Percentiles rank a stretch among this genome's conserved stretches.
These are phyloP conservation scores for Leccinum subgranulosum DNA, from an alignment of 768 basidiomycete genomes.

Conservation along the genomic window DNA sequence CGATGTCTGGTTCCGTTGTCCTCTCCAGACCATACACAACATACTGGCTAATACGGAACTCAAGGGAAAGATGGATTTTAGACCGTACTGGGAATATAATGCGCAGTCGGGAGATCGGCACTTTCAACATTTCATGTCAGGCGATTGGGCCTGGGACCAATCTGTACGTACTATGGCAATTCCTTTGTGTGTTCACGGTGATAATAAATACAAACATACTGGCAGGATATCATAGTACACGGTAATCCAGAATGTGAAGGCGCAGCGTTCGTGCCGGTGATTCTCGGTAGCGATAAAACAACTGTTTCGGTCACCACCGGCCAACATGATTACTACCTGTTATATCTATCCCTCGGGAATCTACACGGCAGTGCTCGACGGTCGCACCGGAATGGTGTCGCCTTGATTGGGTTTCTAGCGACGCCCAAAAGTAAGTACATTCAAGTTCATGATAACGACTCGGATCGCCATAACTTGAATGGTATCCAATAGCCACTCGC, in stretches of 20 bases:
- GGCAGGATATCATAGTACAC: not conserved
- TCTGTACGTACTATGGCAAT: not conserved
- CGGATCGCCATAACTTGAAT: not conserved
- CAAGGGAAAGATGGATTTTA: not conserved
- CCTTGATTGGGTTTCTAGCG: not conserved
- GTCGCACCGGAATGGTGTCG: not conserved
- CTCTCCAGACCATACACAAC: not conserved
- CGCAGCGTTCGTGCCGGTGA: not conserved
- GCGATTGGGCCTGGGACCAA: not conserved
- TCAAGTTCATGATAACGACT: not conserved
- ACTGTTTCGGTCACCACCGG: not conserved
- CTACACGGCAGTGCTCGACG: not conserved
- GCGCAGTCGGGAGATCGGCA: not conserved
- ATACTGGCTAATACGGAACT: not conserved
- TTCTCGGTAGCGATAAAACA: not conserved
- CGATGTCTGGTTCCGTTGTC: not conserved
- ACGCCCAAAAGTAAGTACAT: not conserved
- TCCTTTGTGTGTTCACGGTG: not conserved
- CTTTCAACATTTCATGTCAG: not conserved
- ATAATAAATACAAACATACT: not conserved
- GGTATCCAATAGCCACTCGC: not conserved
- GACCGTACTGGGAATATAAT: not conserved
- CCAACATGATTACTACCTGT: too few species aligned
- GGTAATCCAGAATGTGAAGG: not conserved
- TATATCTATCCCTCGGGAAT: not conserved